Percentiles rank a stretch among this genome's conserved stretches.
phyloP scores from a whole-genome alignment of 129 eudicot species.

The Tagetes erecta region DNA sequence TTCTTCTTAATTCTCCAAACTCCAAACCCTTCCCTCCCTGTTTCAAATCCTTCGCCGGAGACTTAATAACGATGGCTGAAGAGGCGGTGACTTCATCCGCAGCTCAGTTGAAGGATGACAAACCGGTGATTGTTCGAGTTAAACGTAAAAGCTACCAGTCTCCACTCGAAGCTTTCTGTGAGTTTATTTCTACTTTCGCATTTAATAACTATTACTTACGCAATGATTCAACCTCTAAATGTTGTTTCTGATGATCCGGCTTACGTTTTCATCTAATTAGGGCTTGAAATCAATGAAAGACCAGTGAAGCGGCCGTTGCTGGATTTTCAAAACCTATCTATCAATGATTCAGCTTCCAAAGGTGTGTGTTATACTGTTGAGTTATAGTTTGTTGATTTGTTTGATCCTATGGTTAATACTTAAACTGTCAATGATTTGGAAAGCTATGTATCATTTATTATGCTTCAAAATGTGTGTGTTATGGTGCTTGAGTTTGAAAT shows the following conservation, averaged over 20 bases:
- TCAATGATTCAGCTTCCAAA: constrained; percentile 51
- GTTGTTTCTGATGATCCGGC: not conserved
- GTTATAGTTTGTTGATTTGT: not conserved
- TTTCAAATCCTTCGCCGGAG: constrained; percentile 16
- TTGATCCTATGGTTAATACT: not conserved
- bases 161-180: constrained; percentile 84
- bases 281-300: constrained; percentile 94
- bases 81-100: constrained; percentile 40
- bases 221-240: not conserved
- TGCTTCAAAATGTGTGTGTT: no score
- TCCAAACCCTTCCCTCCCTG: constrained; percentile 14
- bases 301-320: constrained; percentile 71
- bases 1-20: not conserved
- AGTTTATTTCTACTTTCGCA: constrained; percentile 10
- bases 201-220: not conserved
- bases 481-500: no score
- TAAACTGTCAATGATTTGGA: not conserved
- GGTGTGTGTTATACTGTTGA: constrained; percentile 34
- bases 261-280: constrained; percentile 34
- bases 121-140: constrained; percentile 81
- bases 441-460: no score
- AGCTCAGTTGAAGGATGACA: constrained; percentile 37
- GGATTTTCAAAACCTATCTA: constrained; percentile 75
- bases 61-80: constrained; percentile 8
- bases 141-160: constrained; percentile 80